Evolutionary conservation across 139 green algal genomes (phyloP).

Genomic region (Chlamydomonas sphaeroides): DNA sequence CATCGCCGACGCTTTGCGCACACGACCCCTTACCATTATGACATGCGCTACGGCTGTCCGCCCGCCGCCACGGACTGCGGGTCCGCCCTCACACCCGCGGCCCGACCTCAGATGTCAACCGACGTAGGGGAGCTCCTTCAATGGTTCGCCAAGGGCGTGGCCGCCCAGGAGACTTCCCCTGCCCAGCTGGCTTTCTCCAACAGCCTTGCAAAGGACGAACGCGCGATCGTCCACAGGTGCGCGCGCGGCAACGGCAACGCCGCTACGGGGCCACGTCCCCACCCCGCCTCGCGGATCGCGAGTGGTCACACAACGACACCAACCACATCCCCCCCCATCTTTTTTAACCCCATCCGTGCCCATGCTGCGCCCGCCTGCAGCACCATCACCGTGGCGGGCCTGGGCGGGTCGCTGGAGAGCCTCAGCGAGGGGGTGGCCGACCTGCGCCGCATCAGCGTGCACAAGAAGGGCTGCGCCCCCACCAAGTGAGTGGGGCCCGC

Average conservation of each 20-base stretch:
- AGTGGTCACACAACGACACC: not conserved
- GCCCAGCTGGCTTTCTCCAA: not conserved
- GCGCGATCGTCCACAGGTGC: constrained; percentile 13
- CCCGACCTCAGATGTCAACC: no score
- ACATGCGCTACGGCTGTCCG: no score
- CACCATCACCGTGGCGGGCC: not conserved
- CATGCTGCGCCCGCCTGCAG: no score
- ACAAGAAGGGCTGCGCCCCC: constrained; percentile 29
- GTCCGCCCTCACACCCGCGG: no score
- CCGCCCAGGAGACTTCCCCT: not conserved
- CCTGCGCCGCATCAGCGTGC: not conserved
- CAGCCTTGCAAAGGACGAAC: constrained; percentile 17
- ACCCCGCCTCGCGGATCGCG: not conserved
- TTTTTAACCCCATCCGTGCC: no score
- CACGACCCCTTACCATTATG: no score
- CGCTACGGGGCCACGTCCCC: not conserved
- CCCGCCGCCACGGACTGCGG: no score
- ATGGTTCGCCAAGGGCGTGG: constrained; percentile 24
- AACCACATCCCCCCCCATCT: not conserved
- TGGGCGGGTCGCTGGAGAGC: not conserved
- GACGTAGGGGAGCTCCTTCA: not conserved
- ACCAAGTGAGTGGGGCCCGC: not conserved
- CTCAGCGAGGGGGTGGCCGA: constrained; percentile 20
- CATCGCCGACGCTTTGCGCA: no score
- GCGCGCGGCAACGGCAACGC: not conserved